Base-by-base conservation (phyloP, 768 basidiomycete genomes). In the Tulasnella calospora region DNA sequence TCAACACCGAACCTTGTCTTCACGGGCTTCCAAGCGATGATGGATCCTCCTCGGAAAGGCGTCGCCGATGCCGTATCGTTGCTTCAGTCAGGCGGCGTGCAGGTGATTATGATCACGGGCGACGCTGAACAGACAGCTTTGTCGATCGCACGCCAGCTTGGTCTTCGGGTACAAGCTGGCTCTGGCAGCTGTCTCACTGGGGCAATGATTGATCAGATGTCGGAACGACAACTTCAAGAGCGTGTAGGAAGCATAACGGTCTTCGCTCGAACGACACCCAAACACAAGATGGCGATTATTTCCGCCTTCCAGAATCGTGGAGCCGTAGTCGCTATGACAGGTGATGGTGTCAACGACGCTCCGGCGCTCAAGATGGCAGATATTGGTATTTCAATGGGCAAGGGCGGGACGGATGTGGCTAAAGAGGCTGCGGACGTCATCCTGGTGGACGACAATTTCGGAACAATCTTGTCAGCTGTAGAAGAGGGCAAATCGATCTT, bases 401-500 rank as follows among this genome's bases (percentile, higher is more conserved):
- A 94, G 85, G 94, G 93, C 80, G 97, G 97, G n/a, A 98, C 97
- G 27, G 97, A 99, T 83, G 97, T 99, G 15, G 96, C 97, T 35
- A 99, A 99, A 85, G 97, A 98, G 85, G 96, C 96, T 12, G 96
- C 97, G 9, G 95, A 99, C 85, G 91, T 96, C 81, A 98, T 99
- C 81, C 89, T 99, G 27, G 96, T 98, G 41, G 96, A 98, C 83
- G 97, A 99, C 84, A 96, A 98, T 84, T 98, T 99, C 82, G 93
- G 90, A 79, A 98, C 96, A 0, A 95, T 99, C 78, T 85, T 98
- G 51, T 94, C 95, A 21, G 96, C 97, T 8, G 91, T 99, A 57
- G 95, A 97, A 86, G 95, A 97, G 87, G 94, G 94, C 92, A 95
- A 98, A 92, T 94, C 95, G 3, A 99, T 99, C 82, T 99, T 98